Percentiles rank a stretch among this genome's conserved stretches.
Evolutionary conservation across 1,284 basidiomycete genomes (phyloP).

Genomic region (Coniferiporia sulphurascens): DNA sequence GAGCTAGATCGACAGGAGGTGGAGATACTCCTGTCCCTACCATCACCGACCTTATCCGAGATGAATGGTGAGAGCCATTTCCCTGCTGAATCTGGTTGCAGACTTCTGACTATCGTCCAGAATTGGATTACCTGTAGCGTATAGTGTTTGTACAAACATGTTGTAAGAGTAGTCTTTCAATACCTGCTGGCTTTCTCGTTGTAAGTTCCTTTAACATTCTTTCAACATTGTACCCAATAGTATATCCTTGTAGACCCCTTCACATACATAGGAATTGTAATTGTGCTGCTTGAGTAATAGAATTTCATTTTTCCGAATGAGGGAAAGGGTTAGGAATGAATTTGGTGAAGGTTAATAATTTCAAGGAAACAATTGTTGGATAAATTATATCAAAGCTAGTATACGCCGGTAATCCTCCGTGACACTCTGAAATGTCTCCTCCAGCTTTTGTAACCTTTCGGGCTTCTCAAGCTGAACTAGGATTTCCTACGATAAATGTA

Average conservation of each 20-base stretch:
- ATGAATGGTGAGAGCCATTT: not conserved
- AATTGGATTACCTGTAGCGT: slow-evolving; percentile 1
- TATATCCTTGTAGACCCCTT: too few species aligned
- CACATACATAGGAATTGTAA: not conserved
- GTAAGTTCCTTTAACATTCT: too few species aligned
- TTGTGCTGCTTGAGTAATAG: not conserved
- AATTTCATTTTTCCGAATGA: not conserved
- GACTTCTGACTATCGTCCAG: not conserved
- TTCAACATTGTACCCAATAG: too few species aligned
- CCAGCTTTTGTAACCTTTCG: slow-evolving; percentile 84
- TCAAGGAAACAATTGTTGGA: not conserved
- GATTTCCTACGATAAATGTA: slow-evolving; percentile 57
- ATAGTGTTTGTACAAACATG: not conserved
- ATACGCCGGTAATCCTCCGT: slow-evolving; percentile 84
- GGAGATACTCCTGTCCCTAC: slow-evolving; percentile 4
- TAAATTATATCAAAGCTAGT: slow-evolving; percentile 45
- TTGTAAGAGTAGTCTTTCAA: too few species aligned
- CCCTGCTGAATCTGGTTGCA: not conserved
- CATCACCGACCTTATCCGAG: too few species aligned
- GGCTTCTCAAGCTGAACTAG: slow-evolving; percentile 80
- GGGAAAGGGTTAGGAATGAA: not conserved
- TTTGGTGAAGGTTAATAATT: not conserved
- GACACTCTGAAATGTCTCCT: slow-evolving; percentile 91
- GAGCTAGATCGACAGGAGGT: slow-evolving; percentile 19
- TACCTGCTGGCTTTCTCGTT: too few species aligned